These are phyloP conservation scores for Mycosphaerella sp. DNA, from an alignment of 2,329 filamentous ascomycete genomes.

Conservation along the genomic window DNA sequence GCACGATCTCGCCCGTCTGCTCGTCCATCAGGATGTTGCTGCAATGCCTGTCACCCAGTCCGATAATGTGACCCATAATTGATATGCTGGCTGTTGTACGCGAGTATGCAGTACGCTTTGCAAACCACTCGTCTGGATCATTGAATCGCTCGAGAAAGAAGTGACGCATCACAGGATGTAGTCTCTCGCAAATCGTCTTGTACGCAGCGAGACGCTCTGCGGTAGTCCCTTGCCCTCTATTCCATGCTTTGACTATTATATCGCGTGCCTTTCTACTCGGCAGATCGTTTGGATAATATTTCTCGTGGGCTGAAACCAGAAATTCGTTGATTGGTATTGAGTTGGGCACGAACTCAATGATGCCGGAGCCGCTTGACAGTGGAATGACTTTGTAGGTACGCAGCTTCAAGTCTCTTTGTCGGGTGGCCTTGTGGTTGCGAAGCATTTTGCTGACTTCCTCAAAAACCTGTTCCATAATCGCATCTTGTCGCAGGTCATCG, in stretches of 20 bases:
- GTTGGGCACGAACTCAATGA: conserved; percentile 95
- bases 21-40: conserved; percentile 95
- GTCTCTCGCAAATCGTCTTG: conserved; percentile 69
- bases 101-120: conserved; percentile 80
- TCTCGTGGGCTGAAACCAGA: conserved; percentile 81
- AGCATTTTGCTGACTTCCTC: conserved; percentile 88
- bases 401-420: conserved; percentile 82
- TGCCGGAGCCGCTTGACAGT: conserved; percentile 72
- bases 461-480: conserved; percentile 99
- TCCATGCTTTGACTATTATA: conserved; percentile 67
- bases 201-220: conserved; percentile 69
- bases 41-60: conserved; percentile 87
- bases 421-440: conserved; percentile 76
- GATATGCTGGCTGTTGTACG: conserved; percentile 91
- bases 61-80: conserved; percentile 82
- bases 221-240: conserved; percentile 49
- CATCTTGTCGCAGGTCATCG: conserved; percentile 89
- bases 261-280: conserved; percentile 71
- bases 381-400: conserved; percentile 96
- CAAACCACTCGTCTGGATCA: conserved; percentile 95
- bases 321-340: conserved; percentile 90
- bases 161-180: conserved; percentile 89
- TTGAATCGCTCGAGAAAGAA: conserved; percentile 96
- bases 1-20: conserved; percentile 84
- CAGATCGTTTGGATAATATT: conserved; percentile 78